Percentiles rank a stretch among this genome's conserved stretches.
phyloP scores from a whole-genome alignment of 768 basidiomycete species.

The Fomitopsis serialis region DNA sequence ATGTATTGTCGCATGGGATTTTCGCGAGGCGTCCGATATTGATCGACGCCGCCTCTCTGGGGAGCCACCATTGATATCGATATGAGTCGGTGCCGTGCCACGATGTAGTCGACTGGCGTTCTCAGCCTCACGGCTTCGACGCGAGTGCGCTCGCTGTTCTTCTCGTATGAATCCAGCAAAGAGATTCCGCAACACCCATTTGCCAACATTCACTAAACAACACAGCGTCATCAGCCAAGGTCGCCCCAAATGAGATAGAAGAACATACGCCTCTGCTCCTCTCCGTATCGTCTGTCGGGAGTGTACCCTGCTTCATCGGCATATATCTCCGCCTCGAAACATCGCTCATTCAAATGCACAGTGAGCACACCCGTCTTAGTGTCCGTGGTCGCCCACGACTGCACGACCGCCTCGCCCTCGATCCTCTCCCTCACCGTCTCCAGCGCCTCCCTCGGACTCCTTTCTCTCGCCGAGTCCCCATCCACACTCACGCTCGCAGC shows the following conservation, averaged over 20 bases:
- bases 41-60: conserved; percentile 20
- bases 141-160: conserved; percentile 39
- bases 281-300: conserved; percentile 54
- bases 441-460: conserved; percentile 76
- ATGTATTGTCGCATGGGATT: conserved; percentile 2
- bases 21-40: conserved; percentile 22
- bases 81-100: conserved; percentile 16
- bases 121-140: conserved; percentile 15
- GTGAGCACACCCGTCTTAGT: conserved; percentile 86
- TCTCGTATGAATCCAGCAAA: conserved; percentile 76
- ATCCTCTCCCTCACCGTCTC: conserved; percentile 86
- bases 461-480: conserved; percentile 15
- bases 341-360: conserved; percentile 81
- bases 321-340: conserved; percentile 94
- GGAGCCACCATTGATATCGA: conserved; percentile 21
- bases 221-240: neutral
- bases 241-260: conserved; percentile 3
- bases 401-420: conserved; percentile 89
- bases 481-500: conserved; percentile 22
- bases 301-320: conserved; percentile 83
- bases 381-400: conserved; percentile 84
- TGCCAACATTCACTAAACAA: conserved; percentile 78
- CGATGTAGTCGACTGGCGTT: conserved; percentile 18
- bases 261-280: conserved; percentile 76
- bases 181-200: conserved; percentile 84